Conservation (phyloP, 495 filamentous ascomycete genomes). For the Penicillium riverlandense region DNA sequence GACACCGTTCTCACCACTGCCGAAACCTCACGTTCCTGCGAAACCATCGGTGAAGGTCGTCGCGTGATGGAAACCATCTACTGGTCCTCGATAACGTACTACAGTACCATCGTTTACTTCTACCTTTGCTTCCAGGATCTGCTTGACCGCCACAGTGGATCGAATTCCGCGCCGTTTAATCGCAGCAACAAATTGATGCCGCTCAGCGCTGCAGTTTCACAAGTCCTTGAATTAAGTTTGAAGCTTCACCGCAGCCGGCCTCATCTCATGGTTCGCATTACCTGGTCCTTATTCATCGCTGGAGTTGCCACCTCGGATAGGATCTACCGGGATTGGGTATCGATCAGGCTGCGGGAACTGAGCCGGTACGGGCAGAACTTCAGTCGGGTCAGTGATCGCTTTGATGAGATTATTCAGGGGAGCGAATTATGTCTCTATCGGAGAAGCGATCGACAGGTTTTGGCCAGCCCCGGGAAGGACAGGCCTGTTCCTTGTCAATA, state of each 20-base stretch:
- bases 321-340: conserved; percentile 30
- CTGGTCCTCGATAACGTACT: conserved; percentile 26
- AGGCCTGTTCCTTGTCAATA: no score
- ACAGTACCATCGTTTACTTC: conserved; percentile 22
- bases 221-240: conserved; percentile 18
- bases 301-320: conserved; percentile 24
- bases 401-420: conserved; percentile 20
- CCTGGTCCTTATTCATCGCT: conserved; percentile 24
- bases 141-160: background rate
- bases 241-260: conserved; percentile 25
- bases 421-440: background rate
- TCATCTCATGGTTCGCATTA: conserved; percentile 20
- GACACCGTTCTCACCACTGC: conserved; percentile 18
- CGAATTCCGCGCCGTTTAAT: background rate
- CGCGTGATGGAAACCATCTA: conserved; percentile 24
- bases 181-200: conserved; percentile 6
- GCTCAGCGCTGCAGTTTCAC: conserved; percentile 15
- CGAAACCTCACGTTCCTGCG: conserved; percentile 13
- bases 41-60: conserved; percentile 10
- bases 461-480: no score
- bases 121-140: conserved; percentile 20
- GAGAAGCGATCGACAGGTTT: no score
- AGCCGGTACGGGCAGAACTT: conserved; percentile 23
- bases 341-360: conserved; percentile 23
- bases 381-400: conserved; percentile 13